Conservation (phyloP, 495 filamentous ascomycete species). For the Penicillium simplicissimum region DNA sequence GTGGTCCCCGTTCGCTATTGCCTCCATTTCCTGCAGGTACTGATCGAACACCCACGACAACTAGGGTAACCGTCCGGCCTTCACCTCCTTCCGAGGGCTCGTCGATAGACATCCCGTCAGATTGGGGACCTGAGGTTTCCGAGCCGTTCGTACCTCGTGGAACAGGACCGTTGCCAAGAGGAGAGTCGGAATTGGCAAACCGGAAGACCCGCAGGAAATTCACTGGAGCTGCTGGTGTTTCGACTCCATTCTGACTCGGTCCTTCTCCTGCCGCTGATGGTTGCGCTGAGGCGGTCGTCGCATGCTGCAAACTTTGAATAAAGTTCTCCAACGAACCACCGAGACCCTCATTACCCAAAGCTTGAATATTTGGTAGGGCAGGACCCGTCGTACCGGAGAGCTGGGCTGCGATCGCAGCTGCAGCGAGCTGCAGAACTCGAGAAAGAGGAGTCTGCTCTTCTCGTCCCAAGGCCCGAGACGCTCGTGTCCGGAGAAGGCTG, state of each 20-base stretch:
- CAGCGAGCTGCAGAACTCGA: conserved; percentile 58
- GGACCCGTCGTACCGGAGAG: conserved; percentile 57
- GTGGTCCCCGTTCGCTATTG: conserved; percentile 46
- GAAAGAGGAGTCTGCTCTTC: conserved; percentile 60
- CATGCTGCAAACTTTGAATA: conserved; percentile 57
- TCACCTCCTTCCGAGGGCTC: conserved; percentile 52
- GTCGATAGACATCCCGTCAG: conserved; percentile 42
- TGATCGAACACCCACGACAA: conserved; percentile 72
- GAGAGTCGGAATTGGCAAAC: conserved; percentile 53
- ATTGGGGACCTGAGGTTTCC: conserved; percentile 16
- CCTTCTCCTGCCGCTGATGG: conserved; percentile 35
- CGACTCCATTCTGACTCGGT: conserved; percentile 27
- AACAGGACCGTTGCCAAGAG: conserved; percentile 22
- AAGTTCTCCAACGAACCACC: conserved; percentile 60
- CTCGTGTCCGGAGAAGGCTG: conserved; percentile 47
- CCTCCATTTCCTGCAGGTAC: conserved; percentile 56
- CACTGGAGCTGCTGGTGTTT: conserved; percentile 48
- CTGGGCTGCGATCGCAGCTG: conserved; percentile 61
- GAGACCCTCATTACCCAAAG: conserved; percentile 56
- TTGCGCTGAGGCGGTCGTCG: conserved; percentile 47
- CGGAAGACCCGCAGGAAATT: conserved; percentile 64
- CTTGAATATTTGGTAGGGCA: conserved; percentile 57
- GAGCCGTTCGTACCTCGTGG: conserved; percentile 22
- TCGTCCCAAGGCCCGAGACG: conserved; percentile 50
- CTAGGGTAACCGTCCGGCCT: conserved; percentile 64